Conservation (phyloP, 1,139 yeast genomes). For the Hansenula lynferdii region DNA sequence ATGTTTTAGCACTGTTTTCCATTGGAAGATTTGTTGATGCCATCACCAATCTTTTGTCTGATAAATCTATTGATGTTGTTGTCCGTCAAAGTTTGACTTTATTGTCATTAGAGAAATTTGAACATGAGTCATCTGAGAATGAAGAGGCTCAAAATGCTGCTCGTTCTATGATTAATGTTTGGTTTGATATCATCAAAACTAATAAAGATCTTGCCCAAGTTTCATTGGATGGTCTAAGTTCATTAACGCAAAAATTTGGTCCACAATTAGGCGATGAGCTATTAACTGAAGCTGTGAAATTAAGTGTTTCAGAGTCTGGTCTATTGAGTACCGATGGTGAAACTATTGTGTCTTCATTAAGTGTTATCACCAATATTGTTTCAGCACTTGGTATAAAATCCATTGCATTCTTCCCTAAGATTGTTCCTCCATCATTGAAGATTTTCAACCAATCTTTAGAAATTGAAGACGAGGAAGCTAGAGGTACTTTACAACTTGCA, state of each 20-base stretch:
- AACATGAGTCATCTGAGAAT: constrained; percentile 50
- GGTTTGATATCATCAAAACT: constrained; percentile 39
- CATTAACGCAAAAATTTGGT: constrained; percentile 61
- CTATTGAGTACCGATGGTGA: constrained; percentile 47
- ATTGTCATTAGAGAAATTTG: constrained; percentile 67
- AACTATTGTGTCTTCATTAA: constrained; percentile 69
- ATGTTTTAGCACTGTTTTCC: constrained; percentile 67
- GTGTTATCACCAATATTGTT: constrained; percentile 65
- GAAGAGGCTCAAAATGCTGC: constrained; percentile 40
- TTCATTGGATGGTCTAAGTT: constrained; percentile 64
- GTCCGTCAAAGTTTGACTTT: constrained; percentile 50
- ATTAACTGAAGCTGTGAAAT: constrained; percentile 43
- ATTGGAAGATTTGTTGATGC: constrained; percentile 66
- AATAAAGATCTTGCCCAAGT: constrained; percentile 55
- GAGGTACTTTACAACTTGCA: constrained; percentile 51
- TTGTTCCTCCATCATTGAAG: constrained; percentile 68
- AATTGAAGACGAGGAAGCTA: constrained; percentile 25
- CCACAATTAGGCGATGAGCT: constrained; percentile 40
- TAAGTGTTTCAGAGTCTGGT: constrained; percentile 51
- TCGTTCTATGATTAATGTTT: constrained; percentile 41
- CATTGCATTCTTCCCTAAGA: constrained; percentile 79
- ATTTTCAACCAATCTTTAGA: constrained; percentile 45
- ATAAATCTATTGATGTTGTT: constrained; percentile 27
- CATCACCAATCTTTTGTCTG: constrained; percentile 42
- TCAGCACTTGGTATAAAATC: constrained; percentile 79